Conservation (phyloP, 768 basidiomycete species). For the Scleroderma bovista region DNA sequence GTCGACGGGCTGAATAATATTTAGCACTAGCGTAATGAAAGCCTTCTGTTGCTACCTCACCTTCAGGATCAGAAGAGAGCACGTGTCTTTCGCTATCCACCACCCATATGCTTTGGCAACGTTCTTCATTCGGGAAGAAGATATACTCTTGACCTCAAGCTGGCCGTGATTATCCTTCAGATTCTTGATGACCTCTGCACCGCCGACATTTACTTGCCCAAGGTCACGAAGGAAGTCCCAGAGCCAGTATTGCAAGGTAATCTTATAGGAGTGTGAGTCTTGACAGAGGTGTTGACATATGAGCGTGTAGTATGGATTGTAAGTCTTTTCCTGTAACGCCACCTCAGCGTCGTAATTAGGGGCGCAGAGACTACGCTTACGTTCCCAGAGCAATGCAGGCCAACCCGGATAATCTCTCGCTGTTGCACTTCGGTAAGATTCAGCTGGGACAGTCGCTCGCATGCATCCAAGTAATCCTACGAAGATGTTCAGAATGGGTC, state of each 20-base stretch:
- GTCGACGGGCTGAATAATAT: constrained; percentile 66
- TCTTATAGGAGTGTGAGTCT: constrained; percentile 75
- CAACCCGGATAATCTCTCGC: constrained; percentile 89
- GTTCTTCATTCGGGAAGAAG: constrained; percentile 56
- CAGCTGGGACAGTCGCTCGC: constrained; percentile 80
- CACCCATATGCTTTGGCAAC: constrained; percentile 85
- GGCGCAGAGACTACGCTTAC: constrained; percentile 36
- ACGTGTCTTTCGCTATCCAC: constrained; percentile 85
- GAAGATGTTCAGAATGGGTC: background rate
- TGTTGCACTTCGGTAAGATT: constrained; percentile 86
- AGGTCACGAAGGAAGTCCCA: constrained; percentile 97
- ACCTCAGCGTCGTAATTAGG: background rate
- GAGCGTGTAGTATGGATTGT: constrained; percentile 95
- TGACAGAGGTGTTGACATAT: constrained; percentile 80
- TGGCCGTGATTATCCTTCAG: constrained; percentile 38
- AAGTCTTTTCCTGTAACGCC: constrained; percentile 62
- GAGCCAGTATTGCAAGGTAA: constrained; percentile 90
- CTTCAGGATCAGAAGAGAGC: constrained; percentile 77
- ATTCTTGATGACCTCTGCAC: constrained; percentile 68
- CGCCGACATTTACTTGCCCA: constrained; percentile 79
- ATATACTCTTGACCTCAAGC: constrained; percentile 47
- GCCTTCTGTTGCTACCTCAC: constrained; percentile 34
- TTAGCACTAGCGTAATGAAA: background rate
- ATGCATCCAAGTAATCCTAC: constrained; percentile 96
- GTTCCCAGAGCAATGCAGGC: constrained; percentile 89